These are phyloP conservation scores for Chlamydomonas reinhardtii DNA, from an alignment of 163 green algal genomes.

Conservation along the genomic window DNA sequence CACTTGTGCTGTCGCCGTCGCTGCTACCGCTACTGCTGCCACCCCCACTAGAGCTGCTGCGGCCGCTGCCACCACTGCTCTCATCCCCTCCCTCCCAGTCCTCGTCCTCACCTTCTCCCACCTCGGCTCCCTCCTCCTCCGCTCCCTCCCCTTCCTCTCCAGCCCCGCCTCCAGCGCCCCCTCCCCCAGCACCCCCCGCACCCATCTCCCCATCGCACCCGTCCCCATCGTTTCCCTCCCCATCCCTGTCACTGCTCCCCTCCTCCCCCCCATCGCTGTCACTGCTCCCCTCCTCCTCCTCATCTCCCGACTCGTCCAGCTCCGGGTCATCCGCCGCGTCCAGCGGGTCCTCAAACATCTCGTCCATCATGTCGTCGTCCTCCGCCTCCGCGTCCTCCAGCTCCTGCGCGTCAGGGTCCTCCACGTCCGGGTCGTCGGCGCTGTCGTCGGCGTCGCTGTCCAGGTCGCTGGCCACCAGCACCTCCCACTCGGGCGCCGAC, in stretches of 20 bases:
- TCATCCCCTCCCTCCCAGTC: not conserved
- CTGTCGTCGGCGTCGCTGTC: constrained; percentile 24
- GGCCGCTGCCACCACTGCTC: not conserved
- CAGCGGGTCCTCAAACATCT: constrained; percentile 1
- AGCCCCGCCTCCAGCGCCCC: not conserved
- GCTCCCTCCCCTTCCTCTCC: not conserved
- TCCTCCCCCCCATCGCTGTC: not conserved
- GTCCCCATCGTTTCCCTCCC: not conserved
- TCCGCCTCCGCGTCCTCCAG: not conserved
- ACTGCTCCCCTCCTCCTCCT: too few species aligned
- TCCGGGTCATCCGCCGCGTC: constrained; percentile 28
- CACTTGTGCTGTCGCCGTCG: not conserved
- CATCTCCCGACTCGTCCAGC: constrained; percentile 5
- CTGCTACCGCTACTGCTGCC: not conserved
- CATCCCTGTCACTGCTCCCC: not conserved
- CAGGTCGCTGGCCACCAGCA: constrained; percentile 38
- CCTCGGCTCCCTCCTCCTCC: constrained; percentile 3
- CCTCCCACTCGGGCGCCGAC: constrained; percentile 23
- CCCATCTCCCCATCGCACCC: not conserved
- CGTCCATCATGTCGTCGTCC: not conserved
- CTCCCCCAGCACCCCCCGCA: too few species aligned
- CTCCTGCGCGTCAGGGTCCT: not conserved
- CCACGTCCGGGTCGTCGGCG: constrained; percentile 17
- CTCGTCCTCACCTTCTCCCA: constrained; percentile 2
- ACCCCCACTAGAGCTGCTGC: not conserved